A percentile compares a stretch with the other conserved stretches of the same genome.
These are phyloP conservation scores for Tuber aestivum DNA, from an alignment of 495 filamentous ascomycete species.

Conservation along the genomic window DNA sequence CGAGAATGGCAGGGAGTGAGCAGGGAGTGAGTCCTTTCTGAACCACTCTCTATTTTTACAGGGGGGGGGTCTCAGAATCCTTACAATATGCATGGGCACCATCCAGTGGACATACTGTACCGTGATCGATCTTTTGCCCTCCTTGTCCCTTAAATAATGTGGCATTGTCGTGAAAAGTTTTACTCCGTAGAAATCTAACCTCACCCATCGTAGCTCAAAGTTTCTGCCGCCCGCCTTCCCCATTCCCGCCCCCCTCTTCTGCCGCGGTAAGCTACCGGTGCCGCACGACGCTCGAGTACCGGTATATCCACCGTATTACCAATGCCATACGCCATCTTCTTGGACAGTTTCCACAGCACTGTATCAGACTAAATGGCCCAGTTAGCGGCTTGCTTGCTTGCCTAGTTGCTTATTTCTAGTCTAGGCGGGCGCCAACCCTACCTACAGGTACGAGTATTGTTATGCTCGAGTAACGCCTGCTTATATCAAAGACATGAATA, in stretches of 20 bases:
- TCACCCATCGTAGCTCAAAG: neutral
- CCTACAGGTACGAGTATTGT: neutral
- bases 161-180: neutral
- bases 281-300: no score
- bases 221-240: slow-evolving; percentile 15
- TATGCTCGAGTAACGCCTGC: neutral
- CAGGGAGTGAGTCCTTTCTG: neutral
- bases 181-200: neutral
- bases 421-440: neutral
- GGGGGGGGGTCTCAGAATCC: neutral
- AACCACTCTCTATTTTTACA: neutral
- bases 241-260: slow-evolving; percentile 25
- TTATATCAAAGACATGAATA: neutral
- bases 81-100: neutral
- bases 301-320: neutral
- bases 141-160: neutral
- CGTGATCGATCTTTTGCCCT: neutral
- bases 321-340: neutral
- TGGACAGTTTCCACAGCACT: neutral
- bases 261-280: neutral
- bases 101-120: neutral
- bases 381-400: neutral
- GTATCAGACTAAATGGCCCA: neutral
- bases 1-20: neutral
- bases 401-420: neutral